Base-by-base conservation (phyloP, 371 early-diverging fungal genomes). In the Mucor indicus region DNA sequence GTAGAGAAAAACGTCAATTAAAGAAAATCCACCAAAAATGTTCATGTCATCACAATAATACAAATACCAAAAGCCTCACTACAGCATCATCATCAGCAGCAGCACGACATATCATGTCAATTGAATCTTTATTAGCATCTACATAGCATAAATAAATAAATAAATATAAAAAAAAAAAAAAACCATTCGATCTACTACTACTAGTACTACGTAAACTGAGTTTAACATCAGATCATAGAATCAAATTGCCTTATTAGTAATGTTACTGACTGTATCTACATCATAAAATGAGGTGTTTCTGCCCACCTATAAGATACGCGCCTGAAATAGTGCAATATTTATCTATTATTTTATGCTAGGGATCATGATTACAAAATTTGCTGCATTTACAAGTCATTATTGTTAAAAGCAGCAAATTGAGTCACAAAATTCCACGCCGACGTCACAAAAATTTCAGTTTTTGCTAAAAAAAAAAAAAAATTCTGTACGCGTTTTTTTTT, bases 1-100 rank as follows among this genome's bases (percentile, higher is more conserved):
- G 59, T 19, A 41, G 59, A 48, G 53, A 58, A 36, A 38, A 48
- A 29, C 42, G 59, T 0, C 37, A 44, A 11, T 29, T 29, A 5
- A 48, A 42, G 11, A 45, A 48, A 10, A 38, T 58, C 35, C 59
- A 58, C 22, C 53, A 58, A 30, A 58, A 58, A 44, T 58, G 59
- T 25, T 33, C 31, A 0, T 58, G 59, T 31, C 44, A 31, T 7
- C 31, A 36, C 17, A 17, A 20, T 5, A 27, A 27, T 5, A 27
- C 29, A 11, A 27, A 7, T 11, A 27, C 5, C 29, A 27, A 27
- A 27, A 38, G 17, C n/a, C 20, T 39, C 11, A 10, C 27, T 15
- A 32, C 42, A 43, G 25, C 12, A 32, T 32, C 23, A 20, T 30
- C 8, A 13, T 19, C 31, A 37, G 15, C 4, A 8, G 16, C 25